Conservation (phyloP, 2,329 filamentous ascomycete species). For the Colletotrichum paranaense region DNA sequence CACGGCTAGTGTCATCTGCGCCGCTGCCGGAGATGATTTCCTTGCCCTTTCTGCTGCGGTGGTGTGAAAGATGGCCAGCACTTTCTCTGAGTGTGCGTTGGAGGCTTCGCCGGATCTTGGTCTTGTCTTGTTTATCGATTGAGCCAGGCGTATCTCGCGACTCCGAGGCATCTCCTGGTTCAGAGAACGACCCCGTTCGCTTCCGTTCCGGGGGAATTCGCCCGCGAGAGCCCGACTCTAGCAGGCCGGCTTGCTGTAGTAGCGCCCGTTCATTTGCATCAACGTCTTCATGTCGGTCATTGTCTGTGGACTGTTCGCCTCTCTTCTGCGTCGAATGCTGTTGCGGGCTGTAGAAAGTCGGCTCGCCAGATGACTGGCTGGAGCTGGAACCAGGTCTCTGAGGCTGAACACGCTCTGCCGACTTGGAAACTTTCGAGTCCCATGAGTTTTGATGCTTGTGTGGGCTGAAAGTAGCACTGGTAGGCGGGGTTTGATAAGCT, state of each 20-base stretch:
- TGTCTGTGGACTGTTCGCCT: constrained; percentile 23
- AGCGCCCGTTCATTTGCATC: constrained; percentile 77
- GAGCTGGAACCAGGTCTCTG: constrained; percentile 44
- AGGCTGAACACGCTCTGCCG: constrained; percentile 42
- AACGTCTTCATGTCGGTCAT: constrained; percentile 57
- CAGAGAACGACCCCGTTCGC: constrained; percentile 51
- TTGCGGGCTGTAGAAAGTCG: constrained; percentile 33
- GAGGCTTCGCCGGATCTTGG: constrained; percentile 83
- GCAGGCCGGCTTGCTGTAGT: constrained; percentile 74
- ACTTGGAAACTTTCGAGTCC: constrained; percentile 47
- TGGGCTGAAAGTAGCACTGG: constrained; percentile 49
- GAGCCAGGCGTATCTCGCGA: constrained; percentile 41
- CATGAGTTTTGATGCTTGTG: constrained; percentile 55
- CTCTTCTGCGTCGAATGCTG: constrained; percentile 31
- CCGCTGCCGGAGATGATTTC: constrained; percentile 74
- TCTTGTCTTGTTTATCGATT: constrained; percentile 66
- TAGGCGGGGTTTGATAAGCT: constrained; percentile 61
- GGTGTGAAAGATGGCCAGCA: constrained; percentile 72
- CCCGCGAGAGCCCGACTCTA: constrained; percentile 58
- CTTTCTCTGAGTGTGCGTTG: constrained; percentile 91
- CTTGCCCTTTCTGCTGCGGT: constrained; percentile 80
- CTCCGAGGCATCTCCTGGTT: constrained; percentile 54
- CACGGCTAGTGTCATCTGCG: constrained; percentile 61
- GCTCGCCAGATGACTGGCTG: constrained; percentile 47
- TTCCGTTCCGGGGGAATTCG: constrained; percentile 52